Base-by-base conservation (phyloP, 129 eudicot species). In the Helianthus tuberosus region DNA sequence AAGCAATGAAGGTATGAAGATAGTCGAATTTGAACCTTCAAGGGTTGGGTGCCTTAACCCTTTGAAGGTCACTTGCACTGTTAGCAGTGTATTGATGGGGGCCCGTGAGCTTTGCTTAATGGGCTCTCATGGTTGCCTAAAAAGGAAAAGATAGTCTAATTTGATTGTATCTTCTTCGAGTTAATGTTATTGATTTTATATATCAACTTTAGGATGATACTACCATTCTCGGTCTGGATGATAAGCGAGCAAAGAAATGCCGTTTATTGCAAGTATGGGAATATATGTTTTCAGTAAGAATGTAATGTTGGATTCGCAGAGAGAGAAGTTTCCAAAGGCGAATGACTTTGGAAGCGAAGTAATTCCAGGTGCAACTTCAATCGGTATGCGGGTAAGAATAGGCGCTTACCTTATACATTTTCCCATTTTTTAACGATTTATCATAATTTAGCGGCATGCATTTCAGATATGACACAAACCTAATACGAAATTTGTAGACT, bases 201-300 rank as follows among this genome's bases (percentile, higher is more conserved):
- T 69, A 41, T 67, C 62, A 17, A 59, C 79, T 25, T 6, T 63
- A 80, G 88, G 89, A 82, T 61, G 86, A 85, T 66, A 82, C 89
- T 16, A 85, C 89, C 11, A 82, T 85, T 66, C 49, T 85, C 15
- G 89, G 89, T 14, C 80, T 85, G 11, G 84, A 82, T 75, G 86
- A 85, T 64, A 79, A 85, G 68, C 80, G 84, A 60, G 90, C 90
- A 46, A 86, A 68, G 87, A 86, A 71, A 86, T 82, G 90, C 90
- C 90, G 36, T 86, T 66, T 54, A 86, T 82, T n/a, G 87, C 90
- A 15, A 82, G 87, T 48, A 86, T 86, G 90, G 90, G 87, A 3
- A 82, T 86, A 54, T 86, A 82, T 58, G 90, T n/a, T n/a, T n/a
- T n/a, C n/a, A n/a, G n/a, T n/a, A n/a, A n/a, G n/a, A n/a, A n/a